phyloP scores from a whole-genome alignment of 2,329 filamentous ascomycete species.

The Trichocomaceae sp. region DNA sequence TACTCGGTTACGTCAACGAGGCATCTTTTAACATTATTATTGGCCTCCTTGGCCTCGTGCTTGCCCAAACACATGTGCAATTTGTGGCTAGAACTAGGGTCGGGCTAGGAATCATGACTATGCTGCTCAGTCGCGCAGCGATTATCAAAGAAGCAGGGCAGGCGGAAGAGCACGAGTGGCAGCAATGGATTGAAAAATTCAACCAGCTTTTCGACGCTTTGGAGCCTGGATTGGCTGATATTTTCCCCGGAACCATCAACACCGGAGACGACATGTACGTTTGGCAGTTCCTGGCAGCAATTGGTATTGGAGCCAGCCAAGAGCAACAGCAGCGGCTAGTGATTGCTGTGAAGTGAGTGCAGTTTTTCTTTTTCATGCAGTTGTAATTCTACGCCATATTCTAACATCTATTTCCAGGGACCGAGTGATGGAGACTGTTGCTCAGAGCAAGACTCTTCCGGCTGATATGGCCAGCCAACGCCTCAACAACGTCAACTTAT shows the following conservation, averaged over 20 bases:
- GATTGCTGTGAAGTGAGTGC: slow-evolving; percentile 72
- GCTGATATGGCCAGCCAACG: slow-evolving; percentile 76
- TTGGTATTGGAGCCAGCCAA: slow-evolving; percentile 85
- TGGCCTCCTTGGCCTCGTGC: slow-evolving; percentile 77
- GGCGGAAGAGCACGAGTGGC: slow-evolving; percentile 65
- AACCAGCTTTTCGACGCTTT: slow-evolving; percentile 79
- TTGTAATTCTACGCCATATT: not conserved
- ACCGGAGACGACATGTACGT: slow-evolving; percentile 91
- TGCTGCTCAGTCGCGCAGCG: slow-evolving; percentile 89
- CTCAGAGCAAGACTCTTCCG: slow-evolving; percentile 80
- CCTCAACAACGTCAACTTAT: slow-evolving; percentile 88
- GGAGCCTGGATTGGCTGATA: slow-evolving; percentile 72
- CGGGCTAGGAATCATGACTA: slow-evolving; percentile 82
- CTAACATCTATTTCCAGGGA: slow-evolving; percentile 46
- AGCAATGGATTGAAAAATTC: slow-evolving; percentile 78
- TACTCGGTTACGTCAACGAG: slow-evolving; percentile 86
- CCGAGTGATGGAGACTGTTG: slow-evolving; percentile 90
- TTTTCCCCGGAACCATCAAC: slow-evolving; percentile 89
- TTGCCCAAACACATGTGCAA: slow-evolving; percentile 74
- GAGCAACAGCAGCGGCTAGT: slow-evolving; percentile 94
- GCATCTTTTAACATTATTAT: slow-evolving; percentile 86
- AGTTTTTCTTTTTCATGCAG: not conserved
- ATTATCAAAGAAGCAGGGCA: slow-evolving; percentile 76
- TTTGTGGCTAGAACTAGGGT: slow-evolving; percentile 80
- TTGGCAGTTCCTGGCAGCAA: slow-evolving; percentile 94